phyloP scores from a whole-genome alignment of 306 rosid species.

The Glycine soja region DNA sequence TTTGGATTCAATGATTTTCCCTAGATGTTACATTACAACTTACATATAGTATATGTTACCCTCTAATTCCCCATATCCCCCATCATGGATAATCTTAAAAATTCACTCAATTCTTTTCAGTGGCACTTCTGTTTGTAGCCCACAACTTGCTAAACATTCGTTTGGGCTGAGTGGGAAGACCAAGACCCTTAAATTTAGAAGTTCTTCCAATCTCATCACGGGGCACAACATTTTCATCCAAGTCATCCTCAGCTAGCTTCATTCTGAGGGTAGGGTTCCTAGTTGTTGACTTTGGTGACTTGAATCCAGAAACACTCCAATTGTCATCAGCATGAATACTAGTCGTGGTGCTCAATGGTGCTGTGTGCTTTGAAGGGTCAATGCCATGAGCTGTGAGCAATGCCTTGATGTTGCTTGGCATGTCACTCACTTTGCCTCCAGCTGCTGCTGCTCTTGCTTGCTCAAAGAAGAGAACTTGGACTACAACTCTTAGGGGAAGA shows the following conservation, averaged over 20 bases:
- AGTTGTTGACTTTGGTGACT: constrained; percentile 63
- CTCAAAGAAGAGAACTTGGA: constrained; percentile 93
- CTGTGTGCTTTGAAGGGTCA: constrained; percentile 72
- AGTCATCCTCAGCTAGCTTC: constrained; percentile 80
- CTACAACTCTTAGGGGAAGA: constrained; percentile 84
- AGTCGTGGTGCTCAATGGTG: constrained; percentile 66
- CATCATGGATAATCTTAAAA: constrained; percentile 42
- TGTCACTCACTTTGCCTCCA: constrained; percentile 70
- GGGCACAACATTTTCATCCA: constrained; percentile 52
- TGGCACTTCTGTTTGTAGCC: constrained; percentile 66
- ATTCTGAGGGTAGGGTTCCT: constrained; percentile 72
- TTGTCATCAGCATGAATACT: constrained; percentile 75
- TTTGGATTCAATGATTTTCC: constrained; percentile 58
- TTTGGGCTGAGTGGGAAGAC: constrained; percentile 58
- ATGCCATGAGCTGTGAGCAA: constrained; percentile 70
- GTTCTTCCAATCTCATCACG: constrained; percentile 59
- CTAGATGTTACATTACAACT: constrained; percentile 63
- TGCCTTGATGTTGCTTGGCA: constrained; percentile 78
- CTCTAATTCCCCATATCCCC: constrained; percentile 48
- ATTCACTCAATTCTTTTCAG: constrained; percentile 72
- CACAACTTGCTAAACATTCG: constrained; percentile 81
- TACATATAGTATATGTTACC: constrained; percentile 62
- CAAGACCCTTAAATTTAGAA: constrained; percentile 61
- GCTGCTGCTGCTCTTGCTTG: constrained; percentile 78
- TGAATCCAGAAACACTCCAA: constrained; percentile 81